Percentiles rank a stretch among this genome's conserved stretches.
Evolutionary conservation across 208 protist species (phyloP).

Genomic region (Crithidia sp.): DNA sequence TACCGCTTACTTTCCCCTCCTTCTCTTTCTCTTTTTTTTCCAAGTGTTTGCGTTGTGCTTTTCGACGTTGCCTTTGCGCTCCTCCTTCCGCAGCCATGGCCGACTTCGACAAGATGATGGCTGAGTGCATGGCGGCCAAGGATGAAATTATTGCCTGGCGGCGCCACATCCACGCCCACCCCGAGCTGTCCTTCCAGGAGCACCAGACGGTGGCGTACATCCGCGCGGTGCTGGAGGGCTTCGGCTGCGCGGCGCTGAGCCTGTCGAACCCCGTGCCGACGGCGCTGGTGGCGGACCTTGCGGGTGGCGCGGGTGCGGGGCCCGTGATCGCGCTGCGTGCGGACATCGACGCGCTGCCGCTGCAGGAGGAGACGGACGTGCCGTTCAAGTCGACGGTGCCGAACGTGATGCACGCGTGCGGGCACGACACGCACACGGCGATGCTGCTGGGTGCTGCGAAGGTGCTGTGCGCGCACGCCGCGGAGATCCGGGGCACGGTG

Average conservation of each 20-base stretch:
- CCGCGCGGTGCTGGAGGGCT: constrained; percentile 30
- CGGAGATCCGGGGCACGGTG: constrained; percentile 59
- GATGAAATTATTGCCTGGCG: constrained; percentile 28
- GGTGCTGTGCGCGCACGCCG: constrained; percentile 54
- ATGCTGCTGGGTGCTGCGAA: constrained; percentile 76
- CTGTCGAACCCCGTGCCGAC: constrained; percentile 48
- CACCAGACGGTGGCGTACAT: constrained; percentile 55
- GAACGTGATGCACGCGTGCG: constrained; percentile 75
- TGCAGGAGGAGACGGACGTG: constrained; percentile 70
- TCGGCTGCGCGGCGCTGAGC: constrained; percentile 41
- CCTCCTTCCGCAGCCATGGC: constrained; percentile 1
- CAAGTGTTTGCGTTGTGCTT: background rate
- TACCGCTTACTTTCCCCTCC: background rate
- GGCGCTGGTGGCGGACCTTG: constrained; percentile 60
- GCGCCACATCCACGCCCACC: constrained; percentile 54
- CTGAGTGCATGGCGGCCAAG: constrained; percentile 23
- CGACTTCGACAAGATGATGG: constrained; percentile 31
- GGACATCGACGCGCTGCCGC: constrained; percentile 73
- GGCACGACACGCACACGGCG: constrained; percentile 69
- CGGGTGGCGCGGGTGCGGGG: constrained; percentile 53
- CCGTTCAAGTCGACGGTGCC: constrained; percentile 56
- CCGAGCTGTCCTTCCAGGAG: constrained; percentile 52
- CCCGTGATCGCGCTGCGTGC: constrained; percentile 68
- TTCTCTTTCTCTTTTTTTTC: background rate
- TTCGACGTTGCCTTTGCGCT: background rate